Evolutionary conservation across 768 basidiomycete species (phyloP).

Genomic region (Rhizopogon sp.): DNA sequence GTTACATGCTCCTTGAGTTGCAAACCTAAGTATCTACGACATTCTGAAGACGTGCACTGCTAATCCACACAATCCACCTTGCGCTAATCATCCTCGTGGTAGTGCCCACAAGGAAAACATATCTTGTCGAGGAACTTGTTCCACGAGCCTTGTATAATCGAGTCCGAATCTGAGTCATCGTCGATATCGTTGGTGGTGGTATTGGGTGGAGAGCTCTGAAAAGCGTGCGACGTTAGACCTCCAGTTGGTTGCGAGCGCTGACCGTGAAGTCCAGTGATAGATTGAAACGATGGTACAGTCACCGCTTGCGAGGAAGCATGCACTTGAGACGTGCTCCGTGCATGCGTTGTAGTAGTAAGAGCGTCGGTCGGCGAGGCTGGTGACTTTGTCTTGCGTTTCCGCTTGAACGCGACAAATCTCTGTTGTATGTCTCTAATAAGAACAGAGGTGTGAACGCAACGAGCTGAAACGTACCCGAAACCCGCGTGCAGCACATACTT

Average conservation of each 20-base stretch:
- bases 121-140: background rate
- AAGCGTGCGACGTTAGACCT: background rate
- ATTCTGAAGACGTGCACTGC: too few species aligned
- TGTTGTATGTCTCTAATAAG: background rate
- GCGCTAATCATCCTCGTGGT: too few species aligned
- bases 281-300: background rate
- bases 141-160: background rate
- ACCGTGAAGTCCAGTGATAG: too few species aligned
- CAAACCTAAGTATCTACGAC: too few species aligned
- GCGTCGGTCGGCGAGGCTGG: background rate
- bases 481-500: too few species aligned
- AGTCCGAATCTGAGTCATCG: background rate
- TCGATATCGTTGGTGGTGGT: background rate
- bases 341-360: background rate
- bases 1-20: too few species aligned
- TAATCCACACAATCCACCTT: too few species aligned
- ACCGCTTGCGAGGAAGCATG: background rate
- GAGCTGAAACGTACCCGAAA: too few species aligned
- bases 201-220: background rate
- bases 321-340: background rate
- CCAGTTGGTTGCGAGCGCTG: background rate
- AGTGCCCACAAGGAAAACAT: background rate
- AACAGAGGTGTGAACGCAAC: background rate
- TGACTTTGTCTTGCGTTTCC: background rate
- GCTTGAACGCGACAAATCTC: background rate